Percentiles rank a stretch among this genome's conserved stretches.
These are phyloP conservation scores for Debaryomycetaceae sp. DNA, from an alignment of 1,139 yeast genomes.

Conservation along the genomic window DNA sequence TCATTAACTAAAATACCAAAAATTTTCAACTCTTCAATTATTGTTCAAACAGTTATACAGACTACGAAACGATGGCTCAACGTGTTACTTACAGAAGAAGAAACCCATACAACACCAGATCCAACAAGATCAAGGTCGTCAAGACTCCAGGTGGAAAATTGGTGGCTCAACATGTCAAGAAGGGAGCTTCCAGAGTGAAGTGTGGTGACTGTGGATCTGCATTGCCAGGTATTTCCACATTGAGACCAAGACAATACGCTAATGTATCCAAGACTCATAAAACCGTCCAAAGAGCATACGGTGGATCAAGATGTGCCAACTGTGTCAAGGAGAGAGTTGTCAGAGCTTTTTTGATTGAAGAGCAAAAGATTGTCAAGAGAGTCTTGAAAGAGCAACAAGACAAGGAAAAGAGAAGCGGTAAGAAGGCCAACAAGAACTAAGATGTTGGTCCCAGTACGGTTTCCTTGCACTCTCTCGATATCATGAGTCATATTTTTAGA, in stretches of 20 bases:
- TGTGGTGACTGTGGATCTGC: constrained; percentile 98
- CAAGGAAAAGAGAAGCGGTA: constrained; percentile 62
- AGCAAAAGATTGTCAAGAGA: constrained; percentile 99
- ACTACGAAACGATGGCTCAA: constrained; percentile 36
- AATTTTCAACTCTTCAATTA: not conserved
- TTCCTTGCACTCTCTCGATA: not conserved
- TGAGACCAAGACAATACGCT: constrained; percentile 98
- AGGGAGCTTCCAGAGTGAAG: constrained; percentile 91
- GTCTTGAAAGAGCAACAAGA: constrained; percentile 93
- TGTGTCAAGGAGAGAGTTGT: constrained; percentile 98
- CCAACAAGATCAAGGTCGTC: constrained; percentile 98
- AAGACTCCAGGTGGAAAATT: constrained; percentile 99
- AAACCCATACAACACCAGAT: constrained; percentile 88
- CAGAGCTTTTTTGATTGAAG: constrained; percentile 99
- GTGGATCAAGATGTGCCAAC: constrained; percentile 98
- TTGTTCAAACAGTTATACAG: not conserved
- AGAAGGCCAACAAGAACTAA: constrained; percentile 38
- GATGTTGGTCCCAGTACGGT: constrained; percentile 4
- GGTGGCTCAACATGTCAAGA: constrained; percentile 96
- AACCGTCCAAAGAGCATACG: constrained; percentile 99
- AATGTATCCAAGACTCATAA: constrained; percentile 91
- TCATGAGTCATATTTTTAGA: not conserved
- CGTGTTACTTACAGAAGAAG: constrained; percentile 54
- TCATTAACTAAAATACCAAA: not conserved
- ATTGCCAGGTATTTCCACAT: constrained; percentile 87